Conservation (phyloP, 1,284 basidiomycete genomes). For the Marasmius tenuissimus region DNA sequence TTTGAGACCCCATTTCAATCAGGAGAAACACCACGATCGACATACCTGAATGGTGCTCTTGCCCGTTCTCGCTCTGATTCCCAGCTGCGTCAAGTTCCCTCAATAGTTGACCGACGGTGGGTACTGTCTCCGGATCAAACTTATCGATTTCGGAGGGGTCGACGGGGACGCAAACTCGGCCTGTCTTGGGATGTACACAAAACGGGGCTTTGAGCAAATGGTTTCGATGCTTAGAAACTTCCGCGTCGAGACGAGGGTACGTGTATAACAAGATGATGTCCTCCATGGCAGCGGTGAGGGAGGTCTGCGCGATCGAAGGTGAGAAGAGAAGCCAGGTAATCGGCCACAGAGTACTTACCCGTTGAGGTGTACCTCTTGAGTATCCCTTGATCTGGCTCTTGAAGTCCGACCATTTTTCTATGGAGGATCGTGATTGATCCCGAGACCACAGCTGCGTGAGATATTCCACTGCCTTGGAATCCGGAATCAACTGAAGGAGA, state of each 20-base stretch:
- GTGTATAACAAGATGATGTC: slow-evolving; percentile 95
- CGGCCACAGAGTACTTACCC: slow-evolving; percentile 25
- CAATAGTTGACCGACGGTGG: slow-evolving; percentile 84
- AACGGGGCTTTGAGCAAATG: slow-evolving; percentile 98
- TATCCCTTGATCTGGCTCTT: slow-evolving; percentile 34
- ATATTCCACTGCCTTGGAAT: slow-evolving; percentile 43
- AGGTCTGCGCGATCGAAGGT: neutral
- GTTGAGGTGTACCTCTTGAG: slow-evolving; percentile 28
- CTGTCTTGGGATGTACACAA: slow-evolving; percentile 95
- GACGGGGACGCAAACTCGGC: slow-evolving; percentile 93
- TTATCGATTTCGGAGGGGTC: slow-evolving; percentile 76
- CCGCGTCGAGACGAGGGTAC: slow-evolving; percentile 94
- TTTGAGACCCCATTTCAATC: neutral
- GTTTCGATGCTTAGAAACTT: slow-evolving; percentile 97
- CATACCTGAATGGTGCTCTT: slow-evolving; percentile 52
- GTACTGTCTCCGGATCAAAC: slow-evolving; percentile 87
- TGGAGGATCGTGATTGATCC: slow-evolving; percentile 53
- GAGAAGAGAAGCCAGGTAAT: neutral
- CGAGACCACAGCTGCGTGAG: slow-evolving; percentile 68
- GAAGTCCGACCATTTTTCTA: slow-evolving; percentile 79
- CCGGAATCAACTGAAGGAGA: slow-evolving; percentile 77
- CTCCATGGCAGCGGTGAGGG: slow-evolving; percentile 53
- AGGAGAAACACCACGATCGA: neutral
- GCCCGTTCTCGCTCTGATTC: slow-evolving; percentile 24
- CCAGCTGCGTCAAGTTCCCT: slow-evolving; percentile 67